Conservation (phyloP, 768 basidiomycete species). For the Leccinum obscurum region DNA sequence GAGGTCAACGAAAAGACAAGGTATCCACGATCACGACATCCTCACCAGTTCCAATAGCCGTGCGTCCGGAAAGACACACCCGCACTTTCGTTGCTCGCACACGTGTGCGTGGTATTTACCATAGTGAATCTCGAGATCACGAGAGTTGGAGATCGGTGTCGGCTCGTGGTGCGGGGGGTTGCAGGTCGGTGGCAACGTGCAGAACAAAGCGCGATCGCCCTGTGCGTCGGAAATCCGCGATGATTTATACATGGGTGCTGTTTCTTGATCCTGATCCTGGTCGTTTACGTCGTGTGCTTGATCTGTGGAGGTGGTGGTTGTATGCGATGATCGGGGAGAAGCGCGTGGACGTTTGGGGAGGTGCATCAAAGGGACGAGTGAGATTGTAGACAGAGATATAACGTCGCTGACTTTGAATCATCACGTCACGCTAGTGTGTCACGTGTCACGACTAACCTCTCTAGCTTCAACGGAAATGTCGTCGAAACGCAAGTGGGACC, state of each 20-base stretch:
- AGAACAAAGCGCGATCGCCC: conserved; percentile 49
- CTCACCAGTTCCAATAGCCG: conserved; percentile 78
- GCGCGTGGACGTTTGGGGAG: conserved; percentile 35
- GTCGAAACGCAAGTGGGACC: conserved; percentile 84
- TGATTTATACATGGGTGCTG: conserved; percentile 33
- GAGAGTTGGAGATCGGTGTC: conserved; percentile 61
- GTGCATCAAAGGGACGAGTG: conserved; percentile 18
- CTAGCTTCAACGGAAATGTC: conserved; percentile 45
- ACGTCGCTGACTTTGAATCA: conserved; percentile 24
- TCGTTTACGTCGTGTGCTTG: background rate
- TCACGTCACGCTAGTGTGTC: conserved; percentile 19
- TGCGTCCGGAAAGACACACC: conserved; percentile 84
- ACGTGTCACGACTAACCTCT: conserved; percentile 3
- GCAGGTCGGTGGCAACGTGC: conserved; percentile 84
- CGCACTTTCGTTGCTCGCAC: conserved; percentile 67
- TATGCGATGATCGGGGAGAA: conserved; percentile 29
- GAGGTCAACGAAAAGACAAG: conserved; percentile 1
- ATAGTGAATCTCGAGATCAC: conserved; percentile 81
- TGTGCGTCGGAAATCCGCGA: conserved; percentile 30
- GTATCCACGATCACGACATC: background rate
- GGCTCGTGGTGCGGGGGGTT: conserved; percentile 52
- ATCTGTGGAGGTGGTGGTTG: conserved; percentile 18
- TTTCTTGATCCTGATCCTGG: conserved; percentile 20
- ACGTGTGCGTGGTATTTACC: conserved; percentile 83
- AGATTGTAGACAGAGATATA: background rate